These are phyloP conservation scores for Platanus orientalis DNA, from an alignment of 164 flowering plant genomes.

Conservation along the genomic window DNA sequence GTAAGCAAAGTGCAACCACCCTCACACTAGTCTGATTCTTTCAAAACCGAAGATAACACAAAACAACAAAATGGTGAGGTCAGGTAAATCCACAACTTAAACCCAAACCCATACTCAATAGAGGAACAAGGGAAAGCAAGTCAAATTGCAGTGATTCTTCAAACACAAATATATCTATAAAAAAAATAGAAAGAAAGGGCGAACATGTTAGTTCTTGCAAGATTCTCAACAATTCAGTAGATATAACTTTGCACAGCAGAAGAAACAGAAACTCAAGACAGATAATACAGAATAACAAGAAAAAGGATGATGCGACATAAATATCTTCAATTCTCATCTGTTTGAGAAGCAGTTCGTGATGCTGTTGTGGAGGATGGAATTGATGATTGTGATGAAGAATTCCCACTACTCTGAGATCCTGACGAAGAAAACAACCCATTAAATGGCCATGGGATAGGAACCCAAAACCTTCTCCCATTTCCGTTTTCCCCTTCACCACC, in stretches of 20 bases:
- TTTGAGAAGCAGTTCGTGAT: not conserved
- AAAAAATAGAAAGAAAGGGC: no score
- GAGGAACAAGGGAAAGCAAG: no score
- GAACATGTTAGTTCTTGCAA: no score
- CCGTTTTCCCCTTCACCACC: conserved; percentile 31
- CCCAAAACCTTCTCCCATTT: conserved; percentile 46
- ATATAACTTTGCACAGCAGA: conserved; percentile 25
- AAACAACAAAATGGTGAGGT: no score
- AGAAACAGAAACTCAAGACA: conserved; percentile 9
- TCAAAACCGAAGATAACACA: no score
- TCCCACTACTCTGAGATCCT: conserved; percentile 32
- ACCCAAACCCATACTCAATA: no score
- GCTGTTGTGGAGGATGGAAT: conserved; percentile 1
- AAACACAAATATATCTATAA: no score
- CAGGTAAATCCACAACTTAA: no score
- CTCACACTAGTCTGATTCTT: no score
- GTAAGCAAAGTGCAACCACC: no score
- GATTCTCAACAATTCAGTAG: not conserved
- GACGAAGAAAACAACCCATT: conserved; percentile 48
- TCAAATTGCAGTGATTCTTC: no score
- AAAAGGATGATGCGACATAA: conserved; percentile 1
- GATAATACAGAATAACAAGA: conserved; percentile 2
- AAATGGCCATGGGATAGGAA: conserved; percentile 56
- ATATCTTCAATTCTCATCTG: conserved; percentile 25
- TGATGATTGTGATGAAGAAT: conserved; percentile 28